Percentiles rank a stretch among this genome's conserved stretches.
Conservation (phyloP, 225 moss, liverwort and hornwort species). For the Lunularia cruciata region DNA sequence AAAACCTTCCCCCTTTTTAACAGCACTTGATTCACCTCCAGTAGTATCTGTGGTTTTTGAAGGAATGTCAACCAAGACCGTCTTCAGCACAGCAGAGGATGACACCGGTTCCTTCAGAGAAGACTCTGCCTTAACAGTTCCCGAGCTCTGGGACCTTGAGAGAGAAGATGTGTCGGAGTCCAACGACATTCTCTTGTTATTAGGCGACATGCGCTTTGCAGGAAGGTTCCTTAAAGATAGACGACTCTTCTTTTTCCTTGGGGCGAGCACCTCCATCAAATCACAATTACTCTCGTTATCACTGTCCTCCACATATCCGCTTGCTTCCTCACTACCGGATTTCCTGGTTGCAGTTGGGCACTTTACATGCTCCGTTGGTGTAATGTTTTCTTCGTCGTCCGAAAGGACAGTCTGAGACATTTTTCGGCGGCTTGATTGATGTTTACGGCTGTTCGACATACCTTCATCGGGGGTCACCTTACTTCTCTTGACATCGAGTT, state of each 20-base stretch:
- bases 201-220: conserved; percentile 12
- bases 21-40: neutral
- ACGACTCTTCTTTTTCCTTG: conserved; percentile 15
- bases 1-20: neutral
- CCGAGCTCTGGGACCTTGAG: neutral
- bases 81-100: neutral
- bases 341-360: neutral
- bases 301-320: conserved; percentile 27
- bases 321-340: neutral
- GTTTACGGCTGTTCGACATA: neutral
- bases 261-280: conserved; percentile 15
- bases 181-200: conserved; percentile 19
- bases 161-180: neutral
- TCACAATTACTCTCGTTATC: conserved; percentile 19
- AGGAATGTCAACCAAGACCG: neutral
- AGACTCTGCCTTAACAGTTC: neutral
- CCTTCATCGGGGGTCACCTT: neutral
- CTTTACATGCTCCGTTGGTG: conserved; percentile 32
- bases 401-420: conserved; percentile 56
- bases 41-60: neutral
- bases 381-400: conserved; percentile 54
- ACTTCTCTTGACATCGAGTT: neutral
- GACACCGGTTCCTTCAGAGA: neutral
- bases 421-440: conserved; percentile 21
- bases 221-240: conserved; percentile 7